These are phyloP conservation scores for Dictyostelium brefeldianum DNA, from an alignment of 78 protist species.

Conservation along the genomic window DNA sequence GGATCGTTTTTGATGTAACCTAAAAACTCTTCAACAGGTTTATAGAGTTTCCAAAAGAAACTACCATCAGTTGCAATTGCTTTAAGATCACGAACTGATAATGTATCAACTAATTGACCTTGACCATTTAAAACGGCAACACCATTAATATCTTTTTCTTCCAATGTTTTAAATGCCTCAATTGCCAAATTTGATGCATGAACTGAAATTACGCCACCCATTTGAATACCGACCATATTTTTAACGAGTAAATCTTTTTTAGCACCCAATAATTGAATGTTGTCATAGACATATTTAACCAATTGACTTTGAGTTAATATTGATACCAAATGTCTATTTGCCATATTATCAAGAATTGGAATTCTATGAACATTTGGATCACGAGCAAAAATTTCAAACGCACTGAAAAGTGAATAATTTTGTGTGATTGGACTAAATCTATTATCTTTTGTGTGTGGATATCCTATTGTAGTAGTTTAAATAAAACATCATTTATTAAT, in stretches of 20 bases:
- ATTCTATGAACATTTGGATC: slow-evolving; percentile 74
- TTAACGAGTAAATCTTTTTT: slow-evolving; percentile 62
- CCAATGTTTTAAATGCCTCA: slow-evolving; percentile 70
- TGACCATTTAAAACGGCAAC: slow-evolving; percentile 37
- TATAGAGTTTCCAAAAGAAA: slow-evolving; percentile 66
- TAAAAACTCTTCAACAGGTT: slow-evolving; percentile 41
- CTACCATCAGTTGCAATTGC: slow-evolving; percentile 65
- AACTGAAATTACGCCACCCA: slow-evolving; percentile 14
- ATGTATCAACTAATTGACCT: slow-evolving; percentile 37
- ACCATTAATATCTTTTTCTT: slow-evolving; percentile 64
- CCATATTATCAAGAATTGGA: slow-evolving; percentile 59
- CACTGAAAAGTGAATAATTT: slow-evolving; percentile 52
- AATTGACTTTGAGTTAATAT: slow-evolving; percentile 68
- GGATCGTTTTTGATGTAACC: slow-evolving; percentile 52
- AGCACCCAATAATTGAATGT: slow-evolving; percentile 31
- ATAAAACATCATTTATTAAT: too few species aligned
- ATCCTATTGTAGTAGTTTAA: background rate
- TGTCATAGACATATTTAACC: slow-evolving; percentile 53
- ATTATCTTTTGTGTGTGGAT: slow-evolving; percentile 35
- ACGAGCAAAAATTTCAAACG: slow-evolving; percentile 63
- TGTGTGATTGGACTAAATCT: slow-evolving; percentile 62
- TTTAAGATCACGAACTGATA: slow-evolving; percentile 65
- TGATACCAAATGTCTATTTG: slow-evolving; percentile 53
- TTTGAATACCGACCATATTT: slow-evolving; percentile 39
- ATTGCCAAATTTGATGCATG: slow-evolving; percentile 10